A percentile compares a stretch with the other conserved stretches of the same genome.
phyloP scores from a whole-genome alignment of 202 grass and related monocot species.

The Tripidium arundinaceum region DNA sequence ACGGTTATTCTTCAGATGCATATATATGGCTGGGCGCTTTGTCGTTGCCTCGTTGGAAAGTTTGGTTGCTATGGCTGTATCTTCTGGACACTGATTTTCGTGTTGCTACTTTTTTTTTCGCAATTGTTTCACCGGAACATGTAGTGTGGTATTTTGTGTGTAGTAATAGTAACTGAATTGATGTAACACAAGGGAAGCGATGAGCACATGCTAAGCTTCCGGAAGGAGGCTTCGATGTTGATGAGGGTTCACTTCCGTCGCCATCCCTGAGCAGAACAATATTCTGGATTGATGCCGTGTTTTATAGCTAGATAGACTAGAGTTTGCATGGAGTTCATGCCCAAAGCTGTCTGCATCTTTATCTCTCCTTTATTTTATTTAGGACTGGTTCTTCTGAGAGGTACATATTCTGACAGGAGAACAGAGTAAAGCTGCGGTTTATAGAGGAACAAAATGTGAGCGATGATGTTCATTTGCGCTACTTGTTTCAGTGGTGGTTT shows the following conservation, averaged over 20 bases:
- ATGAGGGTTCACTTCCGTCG: conserved; percentile 19
- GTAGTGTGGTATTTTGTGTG: too few relatives aligned
- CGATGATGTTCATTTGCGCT: too few relatives aligned
- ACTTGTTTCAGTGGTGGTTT: background rate
- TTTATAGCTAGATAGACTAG: background rate
- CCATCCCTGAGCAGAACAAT: conserved; percentile 31
- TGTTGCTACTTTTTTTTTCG: background rate
- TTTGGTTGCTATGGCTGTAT: background rate
- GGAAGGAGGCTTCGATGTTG: background rate
- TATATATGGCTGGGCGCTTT: too few relatives aligned
- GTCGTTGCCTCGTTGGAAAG: background rate
- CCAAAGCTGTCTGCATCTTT: background rate
- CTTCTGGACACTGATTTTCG: background rate
- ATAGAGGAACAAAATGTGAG: too few relatives aligned
- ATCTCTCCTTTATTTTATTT: background rate
- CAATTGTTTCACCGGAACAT: background rate
- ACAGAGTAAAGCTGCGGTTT: too few relatives aligned
- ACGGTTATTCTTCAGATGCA: too few relatives aligned
- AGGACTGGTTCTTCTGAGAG: background rate
- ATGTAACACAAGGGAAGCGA: too few relatives aligned
- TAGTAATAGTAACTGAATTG: too few relatives aligned
- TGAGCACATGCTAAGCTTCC: too few relatives aligned
- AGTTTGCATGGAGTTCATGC: conserved; percentile 1
- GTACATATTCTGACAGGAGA: background rate
- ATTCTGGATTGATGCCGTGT: conserved; percentile 17